phyloP scores from a whole-genome alignment of 2,329 filamentous ascomycete genomes.

The Pseudogymnoascus sp. region DNA sequence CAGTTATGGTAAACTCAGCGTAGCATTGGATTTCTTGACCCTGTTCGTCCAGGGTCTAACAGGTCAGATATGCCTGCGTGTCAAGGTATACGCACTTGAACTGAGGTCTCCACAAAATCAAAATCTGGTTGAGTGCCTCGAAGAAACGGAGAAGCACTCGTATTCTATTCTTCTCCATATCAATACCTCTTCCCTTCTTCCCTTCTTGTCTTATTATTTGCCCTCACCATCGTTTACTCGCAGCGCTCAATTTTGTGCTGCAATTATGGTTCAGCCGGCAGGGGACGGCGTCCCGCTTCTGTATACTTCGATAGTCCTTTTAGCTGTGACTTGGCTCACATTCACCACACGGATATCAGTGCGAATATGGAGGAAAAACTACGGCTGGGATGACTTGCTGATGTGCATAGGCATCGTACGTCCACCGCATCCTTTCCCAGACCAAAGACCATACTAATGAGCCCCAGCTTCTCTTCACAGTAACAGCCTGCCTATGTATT shows the following conservation, averaged over 20 bases:
- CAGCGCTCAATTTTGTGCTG: constrained; percentile 2
- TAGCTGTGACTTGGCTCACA: constrained; percentile 21
- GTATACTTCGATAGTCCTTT: constrained; percentile 20
- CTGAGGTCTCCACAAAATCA: constrained; percentile 5
- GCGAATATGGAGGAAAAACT: constrained; percentile 21
- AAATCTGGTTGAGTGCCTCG: background rate
- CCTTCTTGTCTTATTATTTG: constrained; percentile 1
- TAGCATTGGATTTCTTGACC: background rate
- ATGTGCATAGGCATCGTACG: constrained; percentile 24
- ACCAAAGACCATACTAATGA: constrained; percentile 9
- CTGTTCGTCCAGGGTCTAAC: background rate
- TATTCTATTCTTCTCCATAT: constrained; percentile 1
- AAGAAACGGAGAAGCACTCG: background rate
- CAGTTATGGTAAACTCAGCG: background rate
- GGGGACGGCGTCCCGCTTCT: constrained; percentile 23
- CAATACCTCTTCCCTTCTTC: background rate
- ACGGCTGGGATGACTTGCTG: constrained; percentile 22
- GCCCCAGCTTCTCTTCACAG: constrained; percentile 21
- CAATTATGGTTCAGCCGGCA: constrained; percentile 19
- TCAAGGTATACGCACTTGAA: background rate
- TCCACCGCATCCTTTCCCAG: background rate
- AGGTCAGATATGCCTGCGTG: background rate
- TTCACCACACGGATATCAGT: constrained; percentile 19
- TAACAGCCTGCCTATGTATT: constrained; percentile 23
- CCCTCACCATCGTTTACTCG: background rate